A percentile compares a stretch with the other conserved stretches of the same genome.
phyloP scores from a whole-genome alignment of 148 eudicot genomes.

The Silene uniflora region DNA sequence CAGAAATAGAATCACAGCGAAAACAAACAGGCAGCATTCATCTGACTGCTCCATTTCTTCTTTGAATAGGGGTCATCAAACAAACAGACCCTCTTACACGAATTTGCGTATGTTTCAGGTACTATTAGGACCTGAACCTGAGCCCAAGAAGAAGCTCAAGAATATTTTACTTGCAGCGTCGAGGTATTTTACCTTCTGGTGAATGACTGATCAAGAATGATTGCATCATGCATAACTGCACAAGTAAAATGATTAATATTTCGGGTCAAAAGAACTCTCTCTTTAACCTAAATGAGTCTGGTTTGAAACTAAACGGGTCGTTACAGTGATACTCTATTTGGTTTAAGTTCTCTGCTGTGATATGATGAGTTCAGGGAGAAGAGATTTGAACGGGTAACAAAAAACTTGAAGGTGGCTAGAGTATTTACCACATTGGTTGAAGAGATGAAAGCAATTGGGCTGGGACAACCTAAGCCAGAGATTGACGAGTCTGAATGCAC shows the following conservation, averaged over 20 bases:
- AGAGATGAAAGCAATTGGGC: conserved; percentile 94
- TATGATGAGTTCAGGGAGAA: conserved; percentile 58
- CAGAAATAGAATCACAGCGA: background rate
- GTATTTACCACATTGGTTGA: conserved; percentile 87
- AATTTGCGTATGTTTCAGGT: conserved; percentile 43
- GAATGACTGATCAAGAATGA: background rate
- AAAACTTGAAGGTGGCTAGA: conserved; percentile 89
- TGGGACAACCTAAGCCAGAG: conserved; percentile 44
- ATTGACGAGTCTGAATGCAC: conserved; percentile 81
- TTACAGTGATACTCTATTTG: background rate
- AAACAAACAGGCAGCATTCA: background rate
- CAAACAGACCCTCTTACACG: background rate
- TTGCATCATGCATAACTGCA: background rate
- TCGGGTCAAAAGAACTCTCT: background rate
- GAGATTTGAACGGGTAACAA: conserved; percentile 83
- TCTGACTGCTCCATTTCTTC: no score
- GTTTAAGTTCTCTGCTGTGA: conserved; percentile 12
- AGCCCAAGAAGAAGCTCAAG: conserved; percentile 90
- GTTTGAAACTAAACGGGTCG: background rate
- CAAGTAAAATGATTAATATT: background rate
- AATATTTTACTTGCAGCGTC: conserved; percentile 90
- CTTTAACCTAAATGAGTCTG: background rate
- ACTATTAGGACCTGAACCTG: conserved; percentile 66
- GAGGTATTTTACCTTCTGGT: conserved; percentile 39
- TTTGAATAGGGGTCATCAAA: no score